phyloP scores from a whole-genome alignment of 164 flowering plant genomes.

The Sedum album region DNA sequence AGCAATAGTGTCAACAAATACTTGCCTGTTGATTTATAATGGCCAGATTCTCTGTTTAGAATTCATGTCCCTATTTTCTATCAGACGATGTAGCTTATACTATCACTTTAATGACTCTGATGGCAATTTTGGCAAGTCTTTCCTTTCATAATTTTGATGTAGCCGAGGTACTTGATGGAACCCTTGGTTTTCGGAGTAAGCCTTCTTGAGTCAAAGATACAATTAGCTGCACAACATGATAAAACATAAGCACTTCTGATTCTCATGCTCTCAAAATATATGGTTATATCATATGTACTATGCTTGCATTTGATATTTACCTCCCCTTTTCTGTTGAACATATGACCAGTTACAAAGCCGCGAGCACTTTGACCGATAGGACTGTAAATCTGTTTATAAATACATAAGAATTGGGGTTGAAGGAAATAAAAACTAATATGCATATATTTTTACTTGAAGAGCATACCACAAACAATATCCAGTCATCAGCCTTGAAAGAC shows the following conservation, averaged over 20 bases:
- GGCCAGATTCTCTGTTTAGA: background rate
- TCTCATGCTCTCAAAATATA: slow-evolving; percentile 5
- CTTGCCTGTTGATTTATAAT: background rate
- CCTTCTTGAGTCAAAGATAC: slow-evolving; percentile 79
- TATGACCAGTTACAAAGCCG: slow-evolving; percentile 46
- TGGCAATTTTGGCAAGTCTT: background rate
- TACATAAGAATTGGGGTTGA: background rate
- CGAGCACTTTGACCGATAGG: slow-evolving; percentile 26
- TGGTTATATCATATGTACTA: background rate
- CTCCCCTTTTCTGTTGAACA: slow-evolving; percentile 83
- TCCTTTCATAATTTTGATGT: slow-evolving; percentile 36
- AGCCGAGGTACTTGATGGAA: slow-evolving; percentile 15
- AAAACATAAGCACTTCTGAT: background rate
- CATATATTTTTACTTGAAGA: background rate
- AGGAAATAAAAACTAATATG: background rate
- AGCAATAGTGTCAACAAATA: background rate
- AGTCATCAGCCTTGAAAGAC: slow-evolving; percentile 81
- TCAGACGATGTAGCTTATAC: background rate
- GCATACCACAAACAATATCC: slow-evolving; percentile 77
- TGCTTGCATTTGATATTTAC: slow-evolving; percentile 25
- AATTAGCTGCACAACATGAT: slow-evolving; percentile 48
- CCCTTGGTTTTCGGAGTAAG: slow-evolving; percentile 39
- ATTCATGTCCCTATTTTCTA: background rate
- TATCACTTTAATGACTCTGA: background rate
- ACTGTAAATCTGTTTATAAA: slow-evolving; percentile 18